Base-by-base conservation (phyloP, 2,329 filamentous ascomycete species). In the Alternaria sp. region DNA sequence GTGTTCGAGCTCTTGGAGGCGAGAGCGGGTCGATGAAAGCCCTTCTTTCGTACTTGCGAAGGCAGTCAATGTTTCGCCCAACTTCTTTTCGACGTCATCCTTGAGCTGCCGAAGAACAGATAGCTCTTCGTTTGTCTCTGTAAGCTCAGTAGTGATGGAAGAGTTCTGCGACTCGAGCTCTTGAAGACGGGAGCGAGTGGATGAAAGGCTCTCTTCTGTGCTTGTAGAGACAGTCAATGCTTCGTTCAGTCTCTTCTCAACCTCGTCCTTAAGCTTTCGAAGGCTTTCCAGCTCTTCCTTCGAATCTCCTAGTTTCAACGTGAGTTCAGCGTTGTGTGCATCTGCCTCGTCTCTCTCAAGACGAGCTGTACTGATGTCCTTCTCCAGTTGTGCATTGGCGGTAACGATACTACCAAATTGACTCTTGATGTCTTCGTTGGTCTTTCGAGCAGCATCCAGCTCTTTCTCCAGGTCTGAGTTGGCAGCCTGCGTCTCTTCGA, bases 401-500 rank as follows among this genome's bases (percentile, higher is more conserved):
- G 22, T 30, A 11, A 48, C 40, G 2, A 59, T 48, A 9, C 34
- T 52, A 1, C 57, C 54, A n/a, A 73, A 56, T 8, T 46, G 64
- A n/a, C 27, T 53, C 27, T 67, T 57, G 20, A 68, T 49, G 7
- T 63, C 56, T 1, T 41, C 52, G 4, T 68, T 66, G n/a, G 30
- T 46, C 22, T 62, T 30, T 8, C 60, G 68, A 16, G 67, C 63
- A 20, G 57, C 38, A 6, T 27, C 55, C 11, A 76, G 62, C 41
- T 72, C 68, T 3, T 60, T 51, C 14, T 75, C 66, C 28, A 78
- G 63, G 16, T 55, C 50, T 20, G 27, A 36, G 18, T 71, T 72
- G 7, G 63, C 34, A 34, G 53, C 34, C 2, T 46, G 48, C 2
- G 64, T 62, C 16, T 63, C 62, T 27, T 68, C 54, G 6, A 75